phyloP scores from a whole-genome alignment of 371 early-diverging fungal species.

The Rhizopus arrhizus region DNA sequence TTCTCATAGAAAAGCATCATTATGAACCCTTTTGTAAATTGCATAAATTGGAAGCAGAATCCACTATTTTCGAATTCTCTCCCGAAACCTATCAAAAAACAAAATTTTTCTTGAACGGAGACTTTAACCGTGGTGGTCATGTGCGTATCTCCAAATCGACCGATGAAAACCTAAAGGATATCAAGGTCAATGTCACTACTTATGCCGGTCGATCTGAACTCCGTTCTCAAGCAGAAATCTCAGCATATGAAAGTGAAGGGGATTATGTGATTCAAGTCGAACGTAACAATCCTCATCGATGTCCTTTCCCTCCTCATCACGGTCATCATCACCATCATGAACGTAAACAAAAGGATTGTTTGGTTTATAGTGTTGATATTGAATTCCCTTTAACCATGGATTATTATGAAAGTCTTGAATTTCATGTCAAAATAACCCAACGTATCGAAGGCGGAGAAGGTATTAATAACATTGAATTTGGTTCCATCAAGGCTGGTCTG shows the following conservation, averaged over 20 bases:
- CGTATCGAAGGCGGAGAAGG: slow-evolving; percentile 17
- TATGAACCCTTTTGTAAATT: slow-evolving; percentile 21
- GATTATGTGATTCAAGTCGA: slow-evolving; percentile 35
- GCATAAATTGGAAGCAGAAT: slow-evolving; percentile 15
- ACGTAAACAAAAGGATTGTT: slow-evolving; percentile 23
- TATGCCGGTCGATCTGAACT: slow-evolving; percentile 22
- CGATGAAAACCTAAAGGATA: slow-evolving; percentile 11
- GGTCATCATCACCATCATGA: slow-evolving; percentile 5
- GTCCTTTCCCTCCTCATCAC: slow-evolving; percentile 5
- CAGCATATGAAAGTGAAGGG: slow-evolving; percentile 36
- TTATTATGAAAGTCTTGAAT: slow-evolving; percentile 24
- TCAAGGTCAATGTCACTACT: slow-evolving; percentile 28
- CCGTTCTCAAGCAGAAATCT: slow-evolving; percentile 19
- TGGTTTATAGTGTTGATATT: slow-evolving; percentile 26
- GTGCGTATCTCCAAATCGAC: slow-evolving; percentile 17
- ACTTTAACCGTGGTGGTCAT: slow-evolving; percentile 22
- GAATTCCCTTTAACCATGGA: slow-evolving; percentile 27
- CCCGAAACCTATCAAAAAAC: slow-evolving; percentile 27
- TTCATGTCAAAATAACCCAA: slow-evolving; percentile 19
- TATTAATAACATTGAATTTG: slow-evolving; percentile 25
- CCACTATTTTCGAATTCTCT: slow-evolving; percentile 23
- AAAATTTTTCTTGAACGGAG: slow-evolving; percentile 19
- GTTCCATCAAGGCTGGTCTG: slow-evolving; percentile 28
- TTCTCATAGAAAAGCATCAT: not conserved
- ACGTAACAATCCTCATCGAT: slow-evolving; percentile 20